These are phyloP conservation scores for Rhizophora mangle DNA, from an alignment of 345 rosid genomes.

Conservation along the genomic window DNA sequence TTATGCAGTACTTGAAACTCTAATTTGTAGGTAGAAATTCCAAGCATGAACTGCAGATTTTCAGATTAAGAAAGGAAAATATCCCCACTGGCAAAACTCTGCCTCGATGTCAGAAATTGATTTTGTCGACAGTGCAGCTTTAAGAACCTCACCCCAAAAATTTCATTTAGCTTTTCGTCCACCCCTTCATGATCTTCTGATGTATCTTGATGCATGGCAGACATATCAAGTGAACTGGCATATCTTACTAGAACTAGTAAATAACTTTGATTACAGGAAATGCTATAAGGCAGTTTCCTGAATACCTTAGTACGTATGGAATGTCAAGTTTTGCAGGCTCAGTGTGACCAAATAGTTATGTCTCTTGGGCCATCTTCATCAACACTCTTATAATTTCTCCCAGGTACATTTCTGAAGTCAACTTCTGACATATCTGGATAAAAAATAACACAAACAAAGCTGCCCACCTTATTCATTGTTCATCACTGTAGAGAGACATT, in stretches of 20 bases:
- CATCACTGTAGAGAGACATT: neutral
- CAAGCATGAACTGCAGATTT: too few species aligned
- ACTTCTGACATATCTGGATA: conserved; percentile 55
- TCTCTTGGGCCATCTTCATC: conserved; percentile 52
- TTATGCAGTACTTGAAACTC: too few species aligned
- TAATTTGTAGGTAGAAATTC: too few species aligned
- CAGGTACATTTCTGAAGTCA: conserved; percentile 56
- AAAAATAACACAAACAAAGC: neutral
- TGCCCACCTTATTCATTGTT: too few species aligned
- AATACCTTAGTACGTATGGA: conserved; percentile 55
- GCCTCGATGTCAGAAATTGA: neutral
- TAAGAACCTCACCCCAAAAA: conserved; percentile 39
- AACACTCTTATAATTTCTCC: conserved; percentile 76
- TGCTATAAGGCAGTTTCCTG: neutral
- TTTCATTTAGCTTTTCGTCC: conserved; percentile 43
- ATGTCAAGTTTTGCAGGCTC: conserved; percentile 45
- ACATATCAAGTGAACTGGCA: conserved; percentile 54
- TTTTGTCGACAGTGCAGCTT: neutral
- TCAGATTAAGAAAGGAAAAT: too few species aligned
- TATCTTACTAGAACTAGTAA: neutral
- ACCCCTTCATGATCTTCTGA: conserved; percentile 47
- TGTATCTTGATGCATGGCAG: conserved; percentile 74
- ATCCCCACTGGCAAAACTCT: neutral
- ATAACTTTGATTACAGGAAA: neutral
- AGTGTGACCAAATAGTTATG: conserved; percentile 50